These are phyloP conservation scores for Akanthomyces muscarius DNA, from an alignment of 2,329 filamentous ascomycete genomes.

Conservation along the genomic window DNA sequence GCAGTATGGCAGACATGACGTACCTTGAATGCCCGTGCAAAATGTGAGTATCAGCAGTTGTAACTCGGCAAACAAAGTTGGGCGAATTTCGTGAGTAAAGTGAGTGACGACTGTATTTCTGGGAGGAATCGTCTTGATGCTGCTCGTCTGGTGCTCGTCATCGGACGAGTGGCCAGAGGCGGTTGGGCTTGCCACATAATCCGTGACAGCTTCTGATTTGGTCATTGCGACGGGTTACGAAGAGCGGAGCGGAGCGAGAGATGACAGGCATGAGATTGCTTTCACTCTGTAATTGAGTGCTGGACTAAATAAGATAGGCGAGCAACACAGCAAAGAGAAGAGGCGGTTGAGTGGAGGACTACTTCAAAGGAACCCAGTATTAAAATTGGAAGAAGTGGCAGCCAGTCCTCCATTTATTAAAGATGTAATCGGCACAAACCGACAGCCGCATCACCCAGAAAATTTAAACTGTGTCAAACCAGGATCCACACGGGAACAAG, in stretches of 20 bases:
- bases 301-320: background rate
- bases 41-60: constrained; percentile 46
- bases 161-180: constrained; percentile 11
- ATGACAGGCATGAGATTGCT: background rate
- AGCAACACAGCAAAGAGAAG: background rate
- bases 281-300: background rate
- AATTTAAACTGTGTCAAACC: constrained; percentile 1
- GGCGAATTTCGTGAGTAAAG: constrained; percentile 31
- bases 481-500: constrained; percentile 10
- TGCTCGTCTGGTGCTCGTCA: constrained; percentile 2
- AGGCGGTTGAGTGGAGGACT: background rate
- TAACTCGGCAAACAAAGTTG: constrained; percentile 40
- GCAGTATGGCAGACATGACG: constrained; percentile 1
- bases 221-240: background rate
- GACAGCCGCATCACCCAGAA: constrained; percentile 6
- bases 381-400: background rate
- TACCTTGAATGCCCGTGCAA: constrained; percentile 49
- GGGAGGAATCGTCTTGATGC: background rate
- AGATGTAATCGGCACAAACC: constrained; percentile 3
- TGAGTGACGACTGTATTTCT: constrained; percentile 17
- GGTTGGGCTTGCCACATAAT: background rate
- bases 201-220: background rate
- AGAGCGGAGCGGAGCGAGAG: background rate
- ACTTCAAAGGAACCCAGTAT: background rate
- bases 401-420: background rate